Base-by-base conservation (phyloP, 768 basidiomycete species). In the Russula sp. region DNA sequence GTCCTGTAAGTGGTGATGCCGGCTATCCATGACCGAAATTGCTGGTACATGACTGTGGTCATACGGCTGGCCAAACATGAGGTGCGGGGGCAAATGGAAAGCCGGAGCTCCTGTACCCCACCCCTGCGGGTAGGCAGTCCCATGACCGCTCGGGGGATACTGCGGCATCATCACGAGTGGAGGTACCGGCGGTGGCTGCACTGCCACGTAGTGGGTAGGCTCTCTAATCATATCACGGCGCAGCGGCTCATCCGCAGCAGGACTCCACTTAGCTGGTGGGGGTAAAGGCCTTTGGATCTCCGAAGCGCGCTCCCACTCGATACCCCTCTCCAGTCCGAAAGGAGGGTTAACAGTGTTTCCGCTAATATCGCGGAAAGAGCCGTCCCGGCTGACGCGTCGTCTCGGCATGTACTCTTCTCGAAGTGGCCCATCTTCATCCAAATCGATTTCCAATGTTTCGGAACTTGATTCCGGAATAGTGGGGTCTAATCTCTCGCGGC, bases 391-490 rank as follows among this genome's bases (percentile, higher is more conserved):
- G 65, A 78, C 72, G 56, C 87, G 87, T 57, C 89, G 87, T 68
- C 79, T 83, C 16, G 90, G 90, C 59, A 92, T 73, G 67, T 92
- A 92, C 70, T 92, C 90, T 71, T 90, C 88, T 56, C 89, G 78
- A 56, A 92, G 78, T 38, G 90, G 90, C 2, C 90, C 90, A 71
- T 91, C 89, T 72, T 90, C 87, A 68, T 92, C 90, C 49, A 92
- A 78, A 75, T 92, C 86, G 58, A 92, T 89, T 70, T 91, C 89
- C 46, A 84, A 73, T 3, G 80, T 78, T 63, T 87, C 85, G 24
- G 68, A 63, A 18, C 51, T 55, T 0, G 58, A 34, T 11, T 73
- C 71, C 5, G 59, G 74, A 54, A 76, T 71, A 61, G 82, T 76
- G 66, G 78, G 77, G 59, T 83, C 82, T 22, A 79, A 62, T 51